These are phyloP conservation scores for Hirsutella minnesotensis DNA, from an alignment of 2,329 filamentous ascomycete genomes.

Conservation along the genomic window DNA sequence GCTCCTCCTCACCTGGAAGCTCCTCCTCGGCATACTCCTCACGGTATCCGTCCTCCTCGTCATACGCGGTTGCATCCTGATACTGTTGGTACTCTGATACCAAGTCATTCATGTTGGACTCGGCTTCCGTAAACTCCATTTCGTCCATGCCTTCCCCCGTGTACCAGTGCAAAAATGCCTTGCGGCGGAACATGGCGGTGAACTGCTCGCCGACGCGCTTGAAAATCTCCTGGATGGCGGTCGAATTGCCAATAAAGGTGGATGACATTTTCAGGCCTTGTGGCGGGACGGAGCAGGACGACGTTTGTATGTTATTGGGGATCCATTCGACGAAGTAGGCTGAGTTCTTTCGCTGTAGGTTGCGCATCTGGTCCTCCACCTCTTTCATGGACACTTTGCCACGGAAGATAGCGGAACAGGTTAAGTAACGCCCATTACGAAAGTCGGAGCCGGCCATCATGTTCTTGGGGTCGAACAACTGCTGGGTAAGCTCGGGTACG, in stretches of 20 bases:
- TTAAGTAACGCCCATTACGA: slow-evolving; percentile 98
- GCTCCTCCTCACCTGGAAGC: slow-evolving; percentile 57
- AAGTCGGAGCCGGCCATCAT: slow-evolving; percentile 99
- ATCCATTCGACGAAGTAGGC: slow-evolving; percentile 99
- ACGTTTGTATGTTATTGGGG: slow-evolving; percentile 99
- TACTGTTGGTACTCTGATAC: slow-evolving; percentile 99
- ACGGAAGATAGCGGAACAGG: slow-evolving; percentile 99
- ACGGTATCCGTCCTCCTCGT: no score
- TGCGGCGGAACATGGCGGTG: slow-evolving; percentile 99
- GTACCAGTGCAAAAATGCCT: slow-evolving; percentile 99
- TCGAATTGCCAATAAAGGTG: slow-evolving; percentile 99
- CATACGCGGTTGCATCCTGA: slow-evolving; percentile 95
- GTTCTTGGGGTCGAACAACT: slow-evolving; percentile 99
- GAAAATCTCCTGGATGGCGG: slow-evolving; percentile 99
- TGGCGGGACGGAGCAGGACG: slow-evolving; percentile 95
- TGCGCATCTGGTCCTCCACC: slow-evolving; percentile 99
- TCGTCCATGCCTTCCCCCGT: slow-evolving; percentile 99
- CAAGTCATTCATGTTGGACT: slow-evolving; percentile 99
- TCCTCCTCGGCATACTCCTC: slow-evolving; percentile 89
- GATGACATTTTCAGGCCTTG: no score
- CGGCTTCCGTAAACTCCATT: no score
- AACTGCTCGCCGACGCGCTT: slow-evolving; percentile 99
- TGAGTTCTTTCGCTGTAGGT: slow-evolving; percentile 99
- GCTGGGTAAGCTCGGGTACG: slow-evolving; percentile 98
- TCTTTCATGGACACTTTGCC: slow-evolving; percentile 99